Base-by-base conservation (phyloP, 257 asterid genomes). In the Penstemon newberryi region DNA sequence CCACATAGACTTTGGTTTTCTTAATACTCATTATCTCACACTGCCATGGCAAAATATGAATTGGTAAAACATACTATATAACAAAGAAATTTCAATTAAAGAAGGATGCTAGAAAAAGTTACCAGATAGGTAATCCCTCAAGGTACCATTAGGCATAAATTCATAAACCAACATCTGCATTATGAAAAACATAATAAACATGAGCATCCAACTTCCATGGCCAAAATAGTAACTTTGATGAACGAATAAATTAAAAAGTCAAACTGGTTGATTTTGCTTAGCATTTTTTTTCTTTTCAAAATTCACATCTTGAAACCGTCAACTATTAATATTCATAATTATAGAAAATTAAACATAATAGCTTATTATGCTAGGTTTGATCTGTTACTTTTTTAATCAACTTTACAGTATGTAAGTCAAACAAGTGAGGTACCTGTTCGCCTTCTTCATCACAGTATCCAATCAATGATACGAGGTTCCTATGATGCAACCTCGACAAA, bases 91-190 rank as follows among this genome's bases (percentile, higher is more conserved):
- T 61, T 56, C 19, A 19, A 33, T n/a, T 45, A 46, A 37, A 6
- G 47, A 56, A 66, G 54, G 45, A 25, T 4, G 11, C 51, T 47
- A 60, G 57, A 8, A 47, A 45, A 25, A 66, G 71, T 66, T 86
- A 89, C 99, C 95, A 12, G 96, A 94, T 56, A 94, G 76, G 79
- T 89, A 91, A 75, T 94, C 98, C 78, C 99, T 80, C 72, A 91
- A 73, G 76, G 84, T 89, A 37, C 98, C 98, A 46, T 91, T 84
- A 8, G 96, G 78, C 98, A 94, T 89, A 84, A 84, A 89, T 70
- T 94, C 98, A 55, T 94, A 94, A 58, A 94, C 77, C 90, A 94
- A 71, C 96, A 94, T 94, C 98, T 94, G 97, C 85, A 81, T 66
- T 25, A 62, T 6, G 60, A 50, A 68, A 78, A 70, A 12, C 55